Evolutionary conservation across 306 rosid genomes (phyloP).

Genomic region (Begonia masoniana): DNA sequence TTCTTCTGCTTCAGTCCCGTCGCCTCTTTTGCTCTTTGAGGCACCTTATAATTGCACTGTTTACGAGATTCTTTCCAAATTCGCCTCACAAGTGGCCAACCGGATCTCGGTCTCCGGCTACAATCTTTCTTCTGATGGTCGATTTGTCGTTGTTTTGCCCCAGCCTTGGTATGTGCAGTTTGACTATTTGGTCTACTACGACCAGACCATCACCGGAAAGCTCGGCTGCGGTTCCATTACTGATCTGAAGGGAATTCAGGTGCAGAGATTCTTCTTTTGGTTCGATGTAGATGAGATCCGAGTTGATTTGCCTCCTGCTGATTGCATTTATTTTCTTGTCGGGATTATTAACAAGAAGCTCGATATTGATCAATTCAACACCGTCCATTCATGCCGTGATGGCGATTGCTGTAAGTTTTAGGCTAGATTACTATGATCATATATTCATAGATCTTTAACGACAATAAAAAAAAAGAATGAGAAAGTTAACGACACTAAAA

Average conservation of each 20-base stretch:
- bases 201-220: constrained; percentile 46
- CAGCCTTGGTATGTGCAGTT: constrained; percentile 60
- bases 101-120: constrained; percentile 47
- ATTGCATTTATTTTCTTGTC: constrained; percentile 63
- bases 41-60: constrained; percentile 19
- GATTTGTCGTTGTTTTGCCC: constrained; percentile 42
- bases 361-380: constrained; percentile 48
- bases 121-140: constrained; percentile 44
- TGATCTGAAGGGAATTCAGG: constrained; percentile 61
- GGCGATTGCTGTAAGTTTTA: no score
- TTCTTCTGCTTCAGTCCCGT: constrained; percentile 7
- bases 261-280: constrained; percentile 61
- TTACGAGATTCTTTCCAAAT: constrained; percentile 55
- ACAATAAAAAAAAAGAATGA: no score
- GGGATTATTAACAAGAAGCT: constrained; percentile 83
- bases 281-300: constrained; percentile 73
- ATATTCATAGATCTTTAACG: no score
- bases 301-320: constrained; percentile 87
- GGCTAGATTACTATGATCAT: no score
- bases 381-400: constrained; percentile 1
- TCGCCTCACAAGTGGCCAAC: constrained; percentile 73
- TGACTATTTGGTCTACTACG: constrained; percentile 69
- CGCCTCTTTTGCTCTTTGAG: constrained; percentile 7
- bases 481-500: no score
- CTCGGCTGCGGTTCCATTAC: no score